Evolutionary conservation across 2,329 filamentous ascomycete species (phyloP).

Genomic region (Fusarium liriodendri): DNA sequence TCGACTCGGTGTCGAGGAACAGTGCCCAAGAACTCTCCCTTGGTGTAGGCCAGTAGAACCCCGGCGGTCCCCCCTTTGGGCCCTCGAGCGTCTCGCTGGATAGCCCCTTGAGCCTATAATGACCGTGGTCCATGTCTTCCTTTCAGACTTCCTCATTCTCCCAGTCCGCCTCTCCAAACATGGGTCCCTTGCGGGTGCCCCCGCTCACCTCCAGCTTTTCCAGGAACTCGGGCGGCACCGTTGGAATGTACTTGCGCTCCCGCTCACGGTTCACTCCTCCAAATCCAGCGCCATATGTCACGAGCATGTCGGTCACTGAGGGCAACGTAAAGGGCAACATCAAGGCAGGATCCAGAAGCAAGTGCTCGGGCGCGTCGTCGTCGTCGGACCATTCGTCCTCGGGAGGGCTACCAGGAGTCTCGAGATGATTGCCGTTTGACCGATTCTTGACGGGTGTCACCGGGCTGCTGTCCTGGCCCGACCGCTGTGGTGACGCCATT

Average conservation of each 20-base stretch:
- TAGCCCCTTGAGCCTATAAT: background rate
- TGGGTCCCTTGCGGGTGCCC: slow-evolving; percentile 60
- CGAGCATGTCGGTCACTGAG: slow-evolving; percentile 96
- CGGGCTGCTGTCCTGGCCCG: slow-evolving; percentile 53
- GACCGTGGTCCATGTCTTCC: slow-evolving; percentile 8
- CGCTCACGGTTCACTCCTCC: slow-evolving; percentile 92
- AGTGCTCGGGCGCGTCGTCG: slow-evolving; percentile 76
- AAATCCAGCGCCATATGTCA: slow-evolving; percentile 94
- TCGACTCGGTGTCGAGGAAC: background rate
- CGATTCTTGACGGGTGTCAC: slow-evolving; percentile 57
- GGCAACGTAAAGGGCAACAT: slow-evolving; percentile 97
- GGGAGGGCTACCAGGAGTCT: slow-evolving; percentile 53
- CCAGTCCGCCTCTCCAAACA: slow-evolving; percentile 74
- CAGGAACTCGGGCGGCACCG: slow-evolving; percentile 92
- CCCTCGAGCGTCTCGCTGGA: background rate
- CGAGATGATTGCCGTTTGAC: slow-evolving; percentile 57
- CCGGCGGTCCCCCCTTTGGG: background rate
- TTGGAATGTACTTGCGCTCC: slow-evolving; percentile 95
- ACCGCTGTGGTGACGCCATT: slow-evolving; percentile 55
- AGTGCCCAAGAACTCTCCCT: slow-evolving; percentile 3
- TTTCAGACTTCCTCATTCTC: slow-evolving; percentile 70
- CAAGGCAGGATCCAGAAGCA: slow-evolving; percentile 88
- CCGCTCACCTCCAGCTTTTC: slow-evolving; percentile 80
- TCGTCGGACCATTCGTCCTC: slow-evolving; percentile 61
- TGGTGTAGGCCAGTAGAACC: slow-evolving; percentile 5